Percentiles rank a stretch among this genome's conserved stretches.
These are phyloP conservation scores for Fusarium secorum DNA, from an alignment of 2,329 filamentous ascomycete genomes.

Conservation along the genomic window DNA sequence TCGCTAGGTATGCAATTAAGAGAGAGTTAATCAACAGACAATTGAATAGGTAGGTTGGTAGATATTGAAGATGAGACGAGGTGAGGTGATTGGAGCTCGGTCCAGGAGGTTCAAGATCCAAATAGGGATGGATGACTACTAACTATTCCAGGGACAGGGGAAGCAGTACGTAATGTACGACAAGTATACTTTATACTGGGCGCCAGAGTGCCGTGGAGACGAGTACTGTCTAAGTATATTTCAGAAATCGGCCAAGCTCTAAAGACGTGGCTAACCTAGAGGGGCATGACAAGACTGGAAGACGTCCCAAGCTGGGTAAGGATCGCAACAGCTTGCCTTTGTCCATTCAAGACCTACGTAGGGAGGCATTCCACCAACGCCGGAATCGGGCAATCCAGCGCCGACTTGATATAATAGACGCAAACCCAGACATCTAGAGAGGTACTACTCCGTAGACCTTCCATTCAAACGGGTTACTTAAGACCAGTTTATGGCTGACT, in stretches of 20 bases:
- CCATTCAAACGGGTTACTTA: background rate
- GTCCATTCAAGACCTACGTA: background rate
- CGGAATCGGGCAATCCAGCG: background rate
- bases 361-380: background rate
- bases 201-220: rapidly evolving
- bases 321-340: background rate
- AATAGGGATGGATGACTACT: conserved; percentile 18
- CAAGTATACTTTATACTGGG: background rate
- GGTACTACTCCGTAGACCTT: background rate
- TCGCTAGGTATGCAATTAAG: background rate
- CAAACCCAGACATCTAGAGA: background rate
- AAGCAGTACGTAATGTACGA: background rate
- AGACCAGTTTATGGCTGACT: background rate
- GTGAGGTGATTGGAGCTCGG: conserved; percentile 30
- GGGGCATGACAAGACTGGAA: background rate
- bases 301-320: background rate
- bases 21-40: background rate
- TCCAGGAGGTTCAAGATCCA: conserved; percentile 15
- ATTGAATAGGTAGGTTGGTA: background rate
- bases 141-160: background rate
- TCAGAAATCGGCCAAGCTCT: background rate
- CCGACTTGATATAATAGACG: background rate
- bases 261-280: background rate
- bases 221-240: background rate
- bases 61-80: conserved; percentile 13